Evolutionary conservation across 805 yeast genomes (phyloP).

Genomic region (Novakomyces olei): DNA sequence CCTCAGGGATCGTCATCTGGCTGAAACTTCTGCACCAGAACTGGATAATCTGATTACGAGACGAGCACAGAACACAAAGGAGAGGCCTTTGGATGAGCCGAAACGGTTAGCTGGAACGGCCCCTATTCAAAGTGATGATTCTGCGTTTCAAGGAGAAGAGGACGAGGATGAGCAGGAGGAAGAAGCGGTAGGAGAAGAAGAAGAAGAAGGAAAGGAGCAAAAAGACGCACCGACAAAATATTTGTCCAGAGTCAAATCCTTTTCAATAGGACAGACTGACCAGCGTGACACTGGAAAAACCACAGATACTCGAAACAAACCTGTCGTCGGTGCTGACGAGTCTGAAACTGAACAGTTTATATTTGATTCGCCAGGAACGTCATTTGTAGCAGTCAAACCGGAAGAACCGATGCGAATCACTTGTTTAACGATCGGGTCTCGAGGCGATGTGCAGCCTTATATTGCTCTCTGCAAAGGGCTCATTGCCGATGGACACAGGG

Average conservation of each 20-base stretch:
- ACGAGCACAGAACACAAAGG: conserved; percentile 31
- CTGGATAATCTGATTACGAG: too few relatives aligned
- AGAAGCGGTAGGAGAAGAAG: not conserved
- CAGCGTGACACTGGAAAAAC: conserved; percentile 1
- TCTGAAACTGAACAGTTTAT: too few relatives aligned
- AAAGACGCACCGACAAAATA: too few relatives aligned
- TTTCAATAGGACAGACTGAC: too few relatives aligned
- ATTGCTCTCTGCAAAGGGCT: conserved; percentile 72
- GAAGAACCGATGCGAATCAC: conserved; percentile 35
- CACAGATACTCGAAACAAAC: too few relatives aligned
- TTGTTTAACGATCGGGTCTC: conserved; percentile 70
- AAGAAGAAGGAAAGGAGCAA: not conserved
- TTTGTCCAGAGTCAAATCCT: conserved; percentile 1
- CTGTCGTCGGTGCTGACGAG: conserved; percentile 15
- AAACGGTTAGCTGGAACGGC: not conserved
- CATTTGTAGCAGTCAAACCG: conserved; percentile 19
- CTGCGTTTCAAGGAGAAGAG: not conserved
- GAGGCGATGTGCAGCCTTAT: conserved; percentile 95
- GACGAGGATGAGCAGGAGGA: conserved; percentile 3
- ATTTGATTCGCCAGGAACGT: conserved; percentile 37
- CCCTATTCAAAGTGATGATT: conserved; percentile 1
- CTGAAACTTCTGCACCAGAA: not conserved
- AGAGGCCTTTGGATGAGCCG: conserved; percentile 12
- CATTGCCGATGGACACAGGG: conserved; percentile 58
- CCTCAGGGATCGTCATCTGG: not conserved